Percentiles rank a stretch among this genome's conserved stretches.
phyloP scores from a whole-genome alignment of 2,329 filamentous ascomycete species.

The Fusarium sp. region DNA sequence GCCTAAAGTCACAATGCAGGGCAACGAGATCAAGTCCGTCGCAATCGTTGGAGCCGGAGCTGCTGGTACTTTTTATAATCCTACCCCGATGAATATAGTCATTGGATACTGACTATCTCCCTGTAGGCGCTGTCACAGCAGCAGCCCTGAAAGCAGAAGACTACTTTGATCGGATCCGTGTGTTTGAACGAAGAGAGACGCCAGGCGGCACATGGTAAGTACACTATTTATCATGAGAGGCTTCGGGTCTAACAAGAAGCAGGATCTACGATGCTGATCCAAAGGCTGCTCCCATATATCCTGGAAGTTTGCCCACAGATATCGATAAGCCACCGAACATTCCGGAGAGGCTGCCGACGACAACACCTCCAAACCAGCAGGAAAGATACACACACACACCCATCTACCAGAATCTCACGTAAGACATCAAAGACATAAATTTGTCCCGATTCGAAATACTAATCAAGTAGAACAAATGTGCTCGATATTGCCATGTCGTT shows the following conservation, averaged over 20 bases:
- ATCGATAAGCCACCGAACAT: slow-evolving; percentile 57
- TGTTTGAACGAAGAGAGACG: slow-evolving; percentile 55
- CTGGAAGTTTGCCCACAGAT: slow-evolving; percentile 56
- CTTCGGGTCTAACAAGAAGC: neutral
- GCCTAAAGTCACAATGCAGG: neutral
- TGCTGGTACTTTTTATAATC: slow-evolving; percentile 12
- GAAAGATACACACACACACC: slow-evolving; percentile 59
- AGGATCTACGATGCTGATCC: slow-evolving; percentile 62
- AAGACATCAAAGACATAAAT: slow-evolving; percentile 24
- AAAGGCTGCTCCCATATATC: slow-evolving; percentile 47
- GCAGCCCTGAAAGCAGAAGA: slow-evolving; percentile 57
- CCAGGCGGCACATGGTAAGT: slow-evolving; percentile 57
- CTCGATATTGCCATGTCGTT: slow-evolving; percentile 66
- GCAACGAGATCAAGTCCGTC: slow-evolving; percentile 28
- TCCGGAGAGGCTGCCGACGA: slow-evolving; percentile 53
- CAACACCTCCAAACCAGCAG: slow-evolving; percentile 53
- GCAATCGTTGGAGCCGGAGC: slow-evolving; percentile 39
- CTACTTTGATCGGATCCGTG: slow-evolving; percentile 53
- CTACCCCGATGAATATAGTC: too few relatives aligned
- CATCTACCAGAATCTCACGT: slow-evolving; percentile 62
- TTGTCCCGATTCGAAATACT: slow-evolving; percentile 6
- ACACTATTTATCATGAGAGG: fast-evolving
- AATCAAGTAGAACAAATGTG: slow-evolving; percentile 58
- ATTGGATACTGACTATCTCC: neutral
- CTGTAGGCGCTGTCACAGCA: slow-evolving; percentile 56